Base-by-base conservation (phyloP, 169 alveolate species). In the Cryptosporidium sp. region DNA sequence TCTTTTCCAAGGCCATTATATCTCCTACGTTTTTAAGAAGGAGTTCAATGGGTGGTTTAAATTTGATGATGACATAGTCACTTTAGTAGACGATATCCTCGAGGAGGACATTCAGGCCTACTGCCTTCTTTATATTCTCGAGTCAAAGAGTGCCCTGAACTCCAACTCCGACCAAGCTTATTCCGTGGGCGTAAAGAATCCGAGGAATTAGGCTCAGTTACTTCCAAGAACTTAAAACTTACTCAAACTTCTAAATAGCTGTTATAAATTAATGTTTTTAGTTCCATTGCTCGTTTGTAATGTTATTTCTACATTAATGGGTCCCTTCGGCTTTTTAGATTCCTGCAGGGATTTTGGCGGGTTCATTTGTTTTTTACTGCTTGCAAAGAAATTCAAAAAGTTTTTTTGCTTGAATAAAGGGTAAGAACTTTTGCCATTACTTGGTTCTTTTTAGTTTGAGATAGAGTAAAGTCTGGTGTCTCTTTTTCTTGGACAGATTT, bases 81-180 rank as follows among this genome's bases (percentile, higher is more conserved):
- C 87, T 10, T 21, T 62, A 26, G 75, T 80, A 6, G 51, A 80
- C 41, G 73, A 62, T 16, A 62, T 65, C 21, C 48, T 62, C 3
- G 87, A 62, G 21, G 87, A 80, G 52, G 75, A 80, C 10, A 65
- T 65, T n/a, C 87, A 80, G 39, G 87, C 87, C 14, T 80, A 80
- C 31, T 80, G 87, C 35, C 87, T 80, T 39, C 75, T 80, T 8
- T 80, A 80, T 62, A 1, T 62, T 59, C 31, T 80, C 18, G 87
- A 80, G 70, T 80, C 87, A 7, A 80, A 80, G 70, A 50, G 45
- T 9, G 14, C 86, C 16, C 33, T 73, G 9, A 41, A 21, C 26
- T 48, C 84, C 12, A 43, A 50, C 23, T 12, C 37, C 0, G 69
- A 70, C 16, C 31, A 14, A 14, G 41, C 31, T 43, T 70, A 26